Conservation (phyloP, 305 asterid species). For the Rubia tinctorum region DNA sequence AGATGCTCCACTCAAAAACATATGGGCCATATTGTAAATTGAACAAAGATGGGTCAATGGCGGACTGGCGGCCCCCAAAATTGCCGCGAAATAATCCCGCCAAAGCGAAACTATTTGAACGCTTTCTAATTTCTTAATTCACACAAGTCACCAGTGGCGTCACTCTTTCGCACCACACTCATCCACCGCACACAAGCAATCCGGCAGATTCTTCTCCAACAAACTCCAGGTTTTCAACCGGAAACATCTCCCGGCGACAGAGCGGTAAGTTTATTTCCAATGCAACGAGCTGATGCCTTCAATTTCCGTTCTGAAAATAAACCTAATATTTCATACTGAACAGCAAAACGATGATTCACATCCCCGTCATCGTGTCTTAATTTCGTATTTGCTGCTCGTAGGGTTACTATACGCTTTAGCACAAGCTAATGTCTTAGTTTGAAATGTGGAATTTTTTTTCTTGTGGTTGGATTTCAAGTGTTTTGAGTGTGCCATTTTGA, state of each 20-base stretch:
- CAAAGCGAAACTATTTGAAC: constrained; percentile 30
- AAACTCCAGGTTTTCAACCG: constrained; percentile 2
- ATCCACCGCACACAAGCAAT: not conserved
- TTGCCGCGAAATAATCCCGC: constrained; percentile 37
- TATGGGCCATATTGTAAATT: constrained; percentile 8
- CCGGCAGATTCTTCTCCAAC: not conserved
- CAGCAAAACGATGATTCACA: not conserved
- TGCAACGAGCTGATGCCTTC: not conserved
- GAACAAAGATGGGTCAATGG: not conserved
- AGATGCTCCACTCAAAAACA: not conserved
- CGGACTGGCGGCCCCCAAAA: constrained; percentile 13
- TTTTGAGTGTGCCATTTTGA: not conserved
- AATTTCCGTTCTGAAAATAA: not conserved
- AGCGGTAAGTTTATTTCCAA: not conserved
- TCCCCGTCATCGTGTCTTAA: not conserved
- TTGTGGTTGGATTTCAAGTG: not conserved
- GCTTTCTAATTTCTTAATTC: not conserved
- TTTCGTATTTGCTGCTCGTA: not conserved
- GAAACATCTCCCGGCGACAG: not conserved
- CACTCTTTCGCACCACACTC: not conserved
- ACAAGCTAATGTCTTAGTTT: not conserved
- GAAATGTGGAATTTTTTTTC: not conserved
- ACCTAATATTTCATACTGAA: not conserved
- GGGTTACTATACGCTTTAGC: not conserved
- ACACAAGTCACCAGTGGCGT: not conserved